A percentile compares a stretch with the other conserved stretches of the same genome.
phyloP scores from a whole-genome alignment of 768 basidiomycete species.

The Dioszegia aurantiaca region DNA sequence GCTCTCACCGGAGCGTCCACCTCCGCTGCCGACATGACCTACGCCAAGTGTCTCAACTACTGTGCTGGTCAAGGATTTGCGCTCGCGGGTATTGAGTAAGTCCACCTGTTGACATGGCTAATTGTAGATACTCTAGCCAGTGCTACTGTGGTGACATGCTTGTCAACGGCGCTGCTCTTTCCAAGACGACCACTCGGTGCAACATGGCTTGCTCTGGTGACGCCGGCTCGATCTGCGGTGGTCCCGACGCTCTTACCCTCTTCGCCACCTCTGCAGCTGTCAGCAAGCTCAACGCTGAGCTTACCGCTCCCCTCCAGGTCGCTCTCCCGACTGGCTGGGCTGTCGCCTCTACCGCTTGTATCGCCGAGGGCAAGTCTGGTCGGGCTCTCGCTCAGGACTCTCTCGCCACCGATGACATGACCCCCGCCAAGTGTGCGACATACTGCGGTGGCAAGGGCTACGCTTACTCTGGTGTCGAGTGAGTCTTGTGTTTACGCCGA shows the following conservation, averaged over 20 bases:
- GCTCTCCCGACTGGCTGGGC: conserved; percentile 24
- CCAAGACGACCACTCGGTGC: conserved; percentile 19
- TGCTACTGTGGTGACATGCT: conserved; percentile 41
- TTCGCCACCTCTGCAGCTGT: conserved; percentile 23
- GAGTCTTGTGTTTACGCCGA: neutral
- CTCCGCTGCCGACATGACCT: conserved; percentile 15
- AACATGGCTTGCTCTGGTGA: conserved; percentile 26
- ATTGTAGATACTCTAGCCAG: conserved; percentile 26
- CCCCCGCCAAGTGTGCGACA: conserved; percentile 25
- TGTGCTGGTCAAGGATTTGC: conserved; percentile 11
- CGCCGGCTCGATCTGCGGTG: conserved; percentile 19
- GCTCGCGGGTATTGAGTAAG: conserved; percentile 28
- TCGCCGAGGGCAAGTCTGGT: conserved; percentile 30
- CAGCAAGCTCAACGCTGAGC: conserved; percentile 13
- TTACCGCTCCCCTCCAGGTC: conserved; percentile 12
- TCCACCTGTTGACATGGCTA: conserved; percentile 22
- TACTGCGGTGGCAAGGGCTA: conserved; percentile 28
- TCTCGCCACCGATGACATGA: conserved; percentile 30
- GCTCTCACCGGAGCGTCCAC: conserved; percentile 13
- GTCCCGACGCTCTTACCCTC: conserved; percentile 20
- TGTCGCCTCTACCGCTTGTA: conserved; percentile 18
- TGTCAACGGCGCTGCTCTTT: conserved; percentile 27
- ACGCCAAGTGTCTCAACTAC: conserved; percentile 22
- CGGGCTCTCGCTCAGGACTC: conserved; percentile 39
- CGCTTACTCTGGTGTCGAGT: conserved; percentile 35